Evolutionary conservation across 192 early-diverging fungal species (phyloP).

Genomic region (Linnemannia zychae): DNA sequence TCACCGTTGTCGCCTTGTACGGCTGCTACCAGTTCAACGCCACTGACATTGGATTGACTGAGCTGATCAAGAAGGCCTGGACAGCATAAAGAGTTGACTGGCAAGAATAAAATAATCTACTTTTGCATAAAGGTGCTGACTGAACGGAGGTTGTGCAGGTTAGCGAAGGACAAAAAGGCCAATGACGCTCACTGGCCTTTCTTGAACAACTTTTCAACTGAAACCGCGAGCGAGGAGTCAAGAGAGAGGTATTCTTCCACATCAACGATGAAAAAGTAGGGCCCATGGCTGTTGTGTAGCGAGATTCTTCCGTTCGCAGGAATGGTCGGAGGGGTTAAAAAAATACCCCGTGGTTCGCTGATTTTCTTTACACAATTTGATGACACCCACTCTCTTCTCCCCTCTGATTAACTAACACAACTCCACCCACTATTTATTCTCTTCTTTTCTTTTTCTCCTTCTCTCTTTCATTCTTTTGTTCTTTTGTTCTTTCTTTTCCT

Average conservation of each 20-base stretch:
- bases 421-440: neutral
- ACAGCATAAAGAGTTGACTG: conserved; percentile 69
- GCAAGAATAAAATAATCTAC: neutral
- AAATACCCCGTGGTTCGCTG: too few species aligned
- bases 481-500: neutral
- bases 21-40: conserved; percentile 97
- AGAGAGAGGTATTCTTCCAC: neutral
- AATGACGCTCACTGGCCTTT: neutral
- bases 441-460: neutral
- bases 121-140: neutral
- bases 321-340: too few species aligned
- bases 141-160: neutral
- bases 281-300: neutral
- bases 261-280: neutral
- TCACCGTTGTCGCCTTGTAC: conserved; percentile 82
- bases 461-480: neutral
- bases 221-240: neutral
- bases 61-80: conserved; percentile 88
- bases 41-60: conserved; percentile 94
- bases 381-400: too few species aligned
- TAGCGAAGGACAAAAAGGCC: neutral
- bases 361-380: too few species aligned
- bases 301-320: too few species aligned
- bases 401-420: too few species aligned
- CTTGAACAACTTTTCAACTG: neutral